Evolutionary conservation across 2,329 filamentous ascomycete species (phyloP).

Genomic region (Clonostachys rosea): DNA sequence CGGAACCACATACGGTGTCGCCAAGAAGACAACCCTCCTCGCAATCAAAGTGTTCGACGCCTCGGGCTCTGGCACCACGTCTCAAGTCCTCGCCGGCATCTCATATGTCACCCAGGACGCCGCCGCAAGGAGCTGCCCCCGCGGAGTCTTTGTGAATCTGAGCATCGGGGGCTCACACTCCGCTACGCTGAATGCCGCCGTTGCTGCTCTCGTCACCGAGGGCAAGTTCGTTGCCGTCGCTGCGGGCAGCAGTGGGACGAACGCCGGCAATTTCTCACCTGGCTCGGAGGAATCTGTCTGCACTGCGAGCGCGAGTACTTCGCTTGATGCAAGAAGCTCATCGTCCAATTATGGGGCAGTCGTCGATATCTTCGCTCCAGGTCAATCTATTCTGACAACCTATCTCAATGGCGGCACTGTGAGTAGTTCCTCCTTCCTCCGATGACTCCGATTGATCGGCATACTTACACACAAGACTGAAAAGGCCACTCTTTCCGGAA

Average conservation of each 20-base stretch:
- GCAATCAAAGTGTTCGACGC: conserved; percentile 31
- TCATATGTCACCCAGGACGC: conserved; percentile 22
- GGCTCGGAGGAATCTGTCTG: conserved; percentile 10
- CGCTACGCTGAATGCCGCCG: conserved; percentile 21
- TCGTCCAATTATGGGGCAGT: conserved; percentile 44
- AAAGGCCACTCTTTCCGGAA: conserved; percentile 1
- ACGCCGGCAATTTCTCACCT: conserved; percentile 7
- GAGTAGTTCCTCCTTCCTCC: conserved; percentile 4
- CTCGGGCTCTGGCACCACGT: conserved; percentile 3
- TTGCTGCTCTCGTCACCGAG: conserved; percentile 14
- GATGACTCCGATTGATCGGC: not conserved
- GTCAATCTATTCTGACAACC: conserved; percentile 34
- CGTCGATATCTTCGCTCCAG: conserved; percentile 45
- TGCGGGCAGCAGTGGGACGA: conserved; percentile 7
- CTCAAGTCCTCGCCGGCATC: conserved; percentile 16
- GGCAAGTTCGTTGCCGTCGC: conserved; percentile 10
- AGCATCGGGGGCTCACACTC: conserved; percentile 20
- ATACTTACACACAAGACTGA: not conserved
- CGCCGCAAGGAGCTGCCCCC: conserved; percentile 10
- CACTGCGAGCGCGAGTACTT: conserved; percentile 15
- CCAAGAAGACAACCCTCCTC: conserved; percentile 29
- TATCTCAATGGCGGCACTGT: conserved; percentile 32
- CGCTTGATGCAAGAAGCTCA: conserved; percentile 21
- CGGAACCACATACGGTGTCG: conserved; percentile 14
- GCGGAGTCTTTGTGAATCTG: conserved; percentile 34